Evolutionary conservation across 2,329 filamentous ascomycete species (phyloP).

Genomic region (Diaporthe eres): DNA sequence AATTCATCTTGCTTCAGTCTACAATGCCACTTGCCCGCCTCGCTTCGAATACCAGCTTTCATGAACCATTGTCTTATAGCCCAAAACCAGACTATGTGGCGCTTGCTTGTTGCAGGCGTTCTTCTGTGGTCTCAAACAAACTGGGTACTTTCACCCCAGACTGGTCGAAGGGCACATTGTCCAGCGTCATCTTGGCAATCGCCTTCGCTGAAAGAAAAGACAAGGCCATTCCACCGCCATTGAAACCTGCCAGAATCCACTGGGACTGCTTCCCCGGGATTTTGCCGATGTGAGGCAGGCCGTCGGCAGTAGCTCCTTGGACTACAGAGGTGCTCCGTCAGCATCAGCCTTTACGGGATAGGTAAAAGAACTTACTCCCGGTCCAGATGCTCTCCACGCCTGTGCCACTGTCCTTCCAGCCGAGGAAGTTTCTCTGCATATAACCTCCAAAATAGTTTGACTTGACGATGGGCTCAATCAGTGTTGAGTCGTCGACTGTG

Average conservation of each 20-base stretch:
- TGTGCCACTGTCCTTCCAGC: constrained; percentile 45
- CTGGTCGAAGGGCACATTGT: constrained; percentile 20
- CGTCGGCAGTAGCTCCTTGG: constrained; percentile 35
- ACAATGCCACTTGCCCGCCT: too few relatives aligned
- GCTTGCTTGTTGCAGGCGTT: neutral
- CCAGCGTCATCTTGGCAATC: constrained; percentile 33
- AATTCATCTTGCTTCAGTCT: neutral
- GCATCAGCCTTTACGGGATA: neutral
- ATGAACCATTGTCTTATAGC: fast-evolving
- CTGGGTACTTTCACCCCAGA: constrained; percentile 35
- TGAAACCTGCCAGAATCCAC: constrained; percentile 41
- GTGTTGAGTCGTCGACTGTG: constrained; percentile 45
- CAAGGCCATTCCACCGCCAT: constrained; percentile 40
- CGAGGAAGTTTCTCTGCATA: constrained; percentile 47
- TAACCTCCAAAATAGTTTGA: constrained; percentile 47
- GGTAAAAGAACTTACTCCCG: constrained; percentile 43
- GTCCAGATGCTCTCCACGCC: constrained; percentile 44
- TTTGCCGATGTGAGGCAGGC: constrained; percentile 36
- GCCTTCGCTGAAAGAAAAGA: constrained; percentile 37
- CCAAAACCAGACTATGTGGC: neutral
- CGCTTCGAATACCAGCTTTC: too few relatives aligned
- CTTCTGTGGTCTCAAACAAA: constrained; percentile 33
- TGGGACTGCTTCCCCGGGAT: constrained; percentile 33
- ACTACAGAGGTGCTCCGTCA: constrained; percentile 27
- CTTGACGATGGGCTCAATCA: constrained; percentile 42